Evolutionary conservation across 2,329 filamentous ascomycete species (phyloP), one percentile per base, ranked within the genome.

Genomic region (Epichloe gansuensis): DNA sequence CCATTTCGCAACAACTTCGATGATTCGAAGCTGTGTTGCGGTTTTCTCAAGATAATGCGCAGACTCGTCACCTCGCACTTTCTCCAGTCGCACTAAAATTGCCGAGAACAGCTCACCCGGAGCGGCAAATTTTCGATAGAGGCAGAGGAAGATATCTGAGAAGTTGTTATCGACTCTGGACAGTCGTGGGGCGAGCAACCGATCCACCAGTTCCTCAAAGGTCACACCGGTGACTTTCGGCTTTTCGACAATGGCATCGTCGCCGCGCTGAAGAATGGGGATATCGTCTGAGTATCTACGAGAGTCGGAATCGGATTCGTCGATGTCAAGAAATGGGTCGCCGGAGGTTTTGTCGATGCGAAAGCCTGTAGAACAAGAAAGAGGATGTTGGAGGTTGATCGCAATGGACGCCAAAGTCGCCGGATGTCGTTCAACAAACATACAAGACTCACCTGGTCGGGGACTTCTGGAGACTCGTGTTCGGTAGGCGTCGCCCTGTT

Each of bases 71-170:
- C 82, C 79, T 60, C 82, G 81, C 25, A 86, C 72, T 15, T 73
- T 75, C 57, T 95, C 85, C 54, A 95, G 81, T 40, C 86, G 82
- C 53, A 83, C 76, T 41, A 95, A 74, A 44, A 97, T 85, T 7
- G 87, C 82, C 41, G 82, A 78, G 50, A 97, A 81, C 4, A 98
- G 75, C 57, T 85, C 78, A 9, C 79, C 77, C 0, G 93, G 93
- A 2, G 90, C 81, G 4, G 89, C 86, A 64, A 98, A 97, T 66
- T 93, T 94, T 56, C 93, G 85, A 68, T 97, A 97, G 13, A 97
- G 74, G 57, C 91, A 95, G 34, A 97, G 74, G 61, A 97, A 97
- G 17, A 95, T 83, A 44, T 89, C 82, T 1, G 81, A 79, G 63
- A 96, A 98, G 66, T 95, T 95, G 53, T 80, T 77, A 63, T 97